Evolutionary conservation across 495 filamentous ascomycete species (phyloP).

Genomic region (Lasiosphaeriaceae sp.): DNA sequence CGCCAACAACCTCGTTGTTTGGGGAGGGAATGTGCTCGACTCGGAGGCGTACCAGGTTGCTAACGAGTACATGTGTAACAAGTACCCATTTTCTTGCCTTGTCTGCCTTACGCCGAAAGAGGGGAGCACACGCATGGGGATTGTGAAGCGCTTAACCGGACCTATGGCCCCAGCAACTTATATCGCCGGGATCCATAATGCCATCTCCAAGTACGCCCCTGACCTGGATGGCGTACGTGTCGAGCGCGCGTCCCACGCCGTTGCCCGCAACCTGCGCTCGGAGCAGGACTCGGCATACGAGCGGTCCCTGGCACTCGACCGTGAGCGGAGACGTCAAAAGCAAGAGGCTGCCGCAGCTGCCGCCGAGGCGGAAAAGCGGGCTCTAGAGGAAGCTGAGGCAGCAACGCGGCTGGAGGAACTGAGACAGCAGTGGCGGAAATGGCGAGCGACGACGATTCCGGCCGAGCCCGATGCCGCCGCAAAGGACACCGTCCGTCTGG

Average conservation of each 20-base stretch:
- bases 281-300: slow-evolving; percentile 93
- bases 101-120: slow-evolving; percentile 79
- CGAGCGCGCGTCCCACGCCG: slow-evolving; percentile 70
- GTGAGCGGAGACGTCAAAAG: slow-evolving; percentile 70
- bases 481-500: slow-evolving; percentile 74
- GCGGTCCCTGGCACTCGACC: slow-evolving; percentile 78
- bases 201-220: slow-evolving; percentile 64
- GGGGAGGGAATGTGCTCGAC: slow-evolving; percentile 89
- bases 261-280: slow-evolving; percentile 68
- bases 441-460: slow-evolving; percentile 65
- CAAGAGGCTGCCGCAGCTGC: slow-evolving; percentile 70
- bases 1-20: slow-evolving; percentile 73
- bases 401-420: slow-evolving; percentile 56
- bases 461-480: slow-evolving; percentile 62
- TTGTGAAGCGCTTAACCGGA: slow-evolving; percentile 70
- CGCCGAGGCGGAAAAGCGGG: slow-evolving; percentile 51
- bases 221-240: slow-evolving; percentile 65
- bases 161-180: slow-evolving; percentile 62
- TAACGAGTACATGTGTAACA: slow-evolving; percentile 74
- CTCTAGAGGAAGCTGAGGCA: slow-evolving; percentile 58
- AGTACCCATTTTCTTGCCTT: slow-evolving; percentile 83
- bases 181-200: slow-evolving; percentile 63
- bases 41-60: slow-evolving; percentile 91
- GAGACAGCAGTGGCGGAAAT: slow-evolving; percentile 69
- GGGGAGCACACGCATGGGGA: slow-evolving; percentile 80